Conservation (phyloP, 2,329 filamentous ascomycete species). For the Penicillium sp. region DNA sequence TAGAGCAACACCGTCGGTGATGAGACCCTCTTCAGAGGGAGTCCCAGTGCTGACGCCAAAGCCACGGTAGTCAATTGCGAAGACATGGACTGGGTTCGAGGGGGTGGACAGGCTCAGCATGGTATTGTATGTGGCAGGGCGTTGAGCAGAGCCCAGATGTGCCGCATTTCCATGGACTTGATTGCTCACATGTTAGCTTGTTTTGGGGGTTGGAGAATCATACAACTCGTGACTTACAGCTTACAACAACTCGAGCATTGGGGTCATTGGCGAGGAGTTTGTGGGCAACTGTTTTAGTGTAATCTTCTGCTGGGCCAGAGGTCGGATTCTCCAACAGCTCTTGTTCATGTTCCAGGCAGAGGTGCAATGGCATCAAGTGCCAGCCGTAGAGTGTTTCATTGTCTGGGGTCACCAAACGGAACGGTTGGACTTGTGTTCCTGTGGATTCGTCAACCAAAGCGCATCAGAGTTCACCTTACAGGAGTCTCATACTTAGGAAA, state of each 20-base stretch:
- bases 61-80: conserved; percentile 89
- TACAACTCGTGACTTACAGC: conserved; percentile 41
- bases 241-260: conserved; percentile 54
- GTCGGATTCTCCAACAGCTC: conserved; percentile 53
- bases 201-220: neutral
- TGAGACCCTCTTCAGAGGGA: conserved; percentile 75
- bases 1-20: conserved; percentile 70
- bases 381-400: conserved; percentile 78
- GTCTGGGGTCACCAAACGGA: conserved; percentile 70
- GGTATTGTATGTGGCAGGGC: conserved; percentile 72
- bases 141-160: conserved; percentile 72
- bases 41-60: conserved; percentile 77
- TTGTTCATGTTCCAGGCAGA: conserved; percentile 69
- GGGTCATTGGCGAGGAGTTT: conserved; percentile 50
- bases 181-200: conserved; percentile 11
- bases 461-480: neutral
- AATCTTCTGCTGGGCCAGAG: conserved; percentile 50
- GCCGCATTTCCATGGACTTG: conserved; percentile 67
- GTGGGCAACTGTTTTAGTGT: conserved; percentile 49
- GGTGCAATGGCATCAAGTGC: conserved; percentile 78
- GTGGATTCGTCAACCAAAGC: conserved; percentile 14
- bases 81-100: conserved; percentile 63
- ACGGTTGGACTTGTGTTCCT: conserved; percentile 87
- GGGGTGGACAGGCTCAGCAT: conserved; percentile 67
- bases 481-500: conserved; percentile 65